Evolutionary conservation across 83 land plant species (phyloP).

Genomic region (Thuja plicata): DNA sequence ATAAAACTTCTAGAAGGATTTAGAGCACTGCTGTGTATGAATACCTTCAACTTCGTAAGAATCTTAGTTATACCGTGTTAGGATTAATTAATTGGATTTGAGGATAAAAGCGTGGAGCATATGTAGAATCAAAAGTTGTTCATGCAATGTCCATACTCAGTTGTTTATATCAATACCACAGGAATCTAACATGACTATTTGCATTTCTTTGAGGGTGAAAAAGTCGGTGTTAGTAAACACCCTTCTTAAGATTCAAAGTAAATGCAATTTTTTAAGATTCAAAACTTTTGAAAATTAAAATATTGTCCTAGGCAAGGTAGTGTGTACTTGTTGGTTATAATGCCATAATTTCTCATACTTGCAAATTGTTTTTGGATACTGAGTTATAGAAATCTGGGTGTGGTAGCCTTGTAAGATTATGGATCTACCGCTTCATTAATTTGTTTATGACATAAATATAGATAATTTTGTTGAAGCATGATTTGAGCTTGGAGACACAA

Average conservation of each 20-base stretch:
- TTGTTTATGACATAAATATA: neutral
- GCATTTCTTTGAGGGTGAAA: neutral
- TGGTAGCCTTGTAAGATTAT: neutral
- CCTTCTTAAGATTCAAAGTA: neutral
- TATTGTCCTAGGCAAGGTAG: neutral
- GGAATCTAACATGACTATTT: neutral
- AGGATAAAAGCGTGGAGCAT: neutral
- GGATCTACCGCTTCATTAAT: neutral
- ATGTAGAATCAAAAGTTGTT: neutral
- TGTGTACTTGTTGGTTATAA: neutral
- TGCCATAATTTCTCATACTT: neutral
- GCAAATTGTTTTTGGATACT: neutral
- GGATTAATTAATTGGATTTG: neutral
- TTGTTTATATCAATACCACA: neutral
- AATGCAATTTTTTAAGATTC: neutral
- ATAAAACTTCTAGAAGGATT: slow-evolving; percentile 7
- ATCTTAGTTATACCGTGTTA: neutral
- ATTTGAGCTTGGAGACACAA: neutral
- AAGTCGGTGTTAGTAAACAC: neutral
- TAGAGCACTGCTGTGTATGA: neutral
- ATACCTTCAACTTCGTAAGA: neutral
- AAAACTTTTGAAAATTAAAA: neutral
- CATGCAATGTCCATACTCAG: neutral
- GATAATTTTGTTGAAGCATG: neutral
- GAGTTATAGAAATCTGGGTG: neutral